phyloP scores from a whole-genome alignment of 352 stramenopile genomes.

The Plasmopara muralis region DNA sequence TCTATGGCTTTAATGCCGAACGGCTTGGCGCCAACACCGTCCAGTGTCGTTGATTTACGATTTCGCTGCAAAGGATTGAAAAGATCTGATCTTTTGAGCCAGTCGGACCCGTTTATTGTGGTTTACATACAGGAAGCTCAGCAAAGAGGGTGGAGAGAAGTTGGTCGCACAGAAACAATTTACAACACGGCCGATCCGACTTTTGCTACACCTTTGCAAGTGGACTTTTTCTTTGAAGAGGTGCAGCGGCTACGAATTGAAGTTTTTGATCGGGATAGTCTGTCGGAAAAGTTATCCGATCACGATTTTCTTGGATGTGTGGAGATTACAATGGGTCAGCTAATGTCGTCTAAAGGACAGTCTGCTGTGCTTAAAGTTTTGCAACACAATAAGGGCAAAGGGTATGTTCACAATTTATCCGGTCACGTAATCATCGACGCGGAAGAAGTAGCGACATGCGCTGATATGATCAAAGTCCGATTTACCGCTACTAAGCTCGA shows the following conservation, averaged over 20 bases:
- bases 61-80: slow-evolving; percentile 68
- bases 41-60: slow-evolving; percentile 61
- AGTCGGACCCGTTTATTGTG: slow-evolving; percentile 72
- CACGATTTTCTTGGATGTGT: slow-evolving; percentile 75
- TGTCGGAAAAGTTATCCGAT: slow-evolving; percentile 43
- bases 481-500: slow-evolving; percentile 62
- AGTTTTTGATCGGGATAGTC: slow-evolving; percentile 72
- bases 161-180: slow-evolving; percentile 76
- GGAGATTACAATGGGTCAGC: slow-evolving; percentile 69
- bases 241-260: slow-evolving; percentile 73
- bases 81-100: slow-evolving; percentile 59
- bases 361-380: slow-evolving; percentile 51
- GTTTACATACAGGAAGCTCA: slow-evolving; percentile 58
- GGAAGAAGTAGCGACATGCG: slow-evolving; percentile 63
- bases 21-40: slow-evolving; percentile 26
- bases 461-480: slow-evolving; percentile 51
- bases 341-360: slow-evolving; percentile 61
- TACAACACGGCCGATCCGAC: slow-evolving; percentile 55
- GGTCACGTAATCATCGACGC: slow-evolving; percentile 59
- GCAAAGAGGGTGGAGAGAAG: slow-evolving; percentile 44
- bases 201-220: slow-evolving; percentile 63
- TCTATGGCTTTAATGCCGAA: slow-evolving; percentile 19
- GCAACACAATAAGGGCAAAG: slow-evolving; percentile 30
- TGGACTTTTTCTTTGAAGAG: slow-evolving; percentile 80
- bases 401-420: slow-evolving; percentile 38